Base-by-base conservation (phyloP, 768 basidiomycete genomes). In the Macrocybe gigantea region DNA sequence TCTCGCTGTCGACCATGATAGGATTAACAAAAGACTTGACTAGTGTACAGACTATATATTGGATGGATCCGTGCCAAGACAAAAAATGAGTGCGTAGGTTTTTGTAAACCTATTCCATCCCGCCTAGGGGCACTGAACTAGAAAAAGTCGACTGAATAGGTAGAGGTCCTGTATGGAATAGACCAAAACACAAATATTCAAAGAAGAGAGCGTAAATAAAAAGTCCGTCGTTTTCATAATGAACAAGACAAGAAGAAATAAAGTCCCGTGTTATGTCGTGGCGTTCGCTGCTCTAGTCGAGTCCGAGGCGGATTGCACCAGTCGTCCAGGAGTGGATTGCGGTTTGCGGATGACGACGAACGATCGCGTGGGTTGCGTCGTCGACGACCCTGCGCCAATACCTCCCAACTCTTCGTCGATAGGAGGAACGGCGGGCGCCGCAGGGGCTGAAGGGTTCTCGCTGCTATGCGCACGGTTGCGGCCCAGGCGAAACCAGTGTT, bases 281-380 rank as follows among this genome's bases (percentile, higher is more conserved):
- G 22, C 49, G 37, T 55, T 54, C 3, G 47, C 47, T 12, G 22
- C 22, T 22, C 22, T 22, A 22, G 22, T 22, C 30, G 48, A 49
- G n/a, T 49, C 44, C 15, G 53, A 48, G 34, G 49, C 52, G n/a
- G 57, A 48, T 11, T 45, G 49, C n/a, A 34, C 48, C 22, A 37
- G 22, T 41, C 65, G 58, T 9, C 61, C 63, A 48, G 67, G 63
- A 10, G 67, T 63, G n/a, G 61, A 56, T 55, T 72, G 74, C 29
- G 75, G 71, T 60, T 80, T 82, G n/a, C 83, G 73, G 42, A 85
- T 78, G 33, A 87, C 84, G 13, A 86, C 83, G 53, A 87, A 87
- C 30, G 83, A 84, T 54, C 79, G 66, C 52, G 65, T 73, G 38
- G 65, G 72, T 49, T 64, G 68, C 29, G 56, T 64, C 33, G 65